Evolutionary conservation across 176 grass and related monocot species (phyloP).

Genomic region (Bothriochloa decipiens): DNA sequence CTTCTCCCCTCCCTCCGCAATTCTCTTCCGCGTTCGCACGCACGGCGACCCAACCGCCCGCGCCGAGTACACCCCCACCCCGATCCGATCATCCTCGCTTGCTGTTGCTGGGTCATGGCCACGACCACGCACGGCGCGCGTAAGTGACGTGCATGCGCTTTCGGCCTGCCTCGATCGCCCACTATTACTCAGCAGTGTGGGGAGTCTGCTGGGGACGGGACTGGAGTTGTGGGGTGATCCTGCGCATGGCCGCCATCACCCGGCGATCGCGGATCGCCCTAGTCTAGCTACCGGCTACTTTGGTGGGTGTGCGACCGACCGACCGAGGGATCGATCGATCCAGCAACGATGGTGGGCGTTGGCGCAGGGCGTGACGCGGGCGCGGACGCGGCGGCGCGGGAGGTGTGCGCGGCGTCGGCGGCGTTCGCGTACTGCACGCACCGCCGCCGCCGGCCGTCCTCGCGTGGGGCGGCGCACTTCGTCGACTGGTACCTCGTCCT

Average conservation of each 20-base stretch:
- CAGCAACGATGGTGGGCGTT: constrained; percentile 23
- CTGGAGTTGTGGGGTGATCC: too few relatives aligned
- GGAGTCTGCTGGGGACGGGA: too few relatives aligned
- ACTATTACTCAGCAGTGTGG: neutral
- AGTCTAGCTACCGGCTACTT: neutral
- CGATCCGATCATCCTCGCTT: neutral
- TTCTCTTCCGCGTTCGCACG: too few relatives aligned
- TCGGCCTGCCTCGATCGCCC: too few relatives aligned
- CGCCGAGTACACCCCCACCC: neutral
- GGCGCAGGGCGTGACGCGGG: neutral
- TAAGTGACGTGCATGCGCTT: constrained; percentile 33
- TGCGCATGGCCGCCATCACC: constrained; percentile 4
- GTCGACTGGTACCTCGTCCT: constrained; percentile 95
- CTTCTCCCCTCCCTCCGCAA: too few relatives aligned
- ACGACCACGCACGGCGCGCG: constrained; percentile 35
- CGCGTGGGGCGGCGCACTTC: constrained; percentile 45
- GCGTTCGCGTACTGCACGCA: constrained; percentile 72
- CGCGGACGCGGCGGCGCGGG: neutral
- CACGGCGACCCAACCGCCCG: neutral
- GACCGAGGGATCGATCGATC: neutral
- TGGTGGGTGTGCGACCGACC: too few relatives aligned
- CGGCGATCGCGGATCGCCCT: neutral
- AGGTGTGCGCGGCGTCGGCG: constrained; percentile 63
- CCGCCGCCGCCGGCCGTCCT: constrained; percentile 32
- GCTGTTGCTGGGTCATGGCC: neutral